These are phyloP conservation scores for Dalechampia spathulata DNA, from an alignment of 441 rosid species.

Conservation along the genomic window DNA sequence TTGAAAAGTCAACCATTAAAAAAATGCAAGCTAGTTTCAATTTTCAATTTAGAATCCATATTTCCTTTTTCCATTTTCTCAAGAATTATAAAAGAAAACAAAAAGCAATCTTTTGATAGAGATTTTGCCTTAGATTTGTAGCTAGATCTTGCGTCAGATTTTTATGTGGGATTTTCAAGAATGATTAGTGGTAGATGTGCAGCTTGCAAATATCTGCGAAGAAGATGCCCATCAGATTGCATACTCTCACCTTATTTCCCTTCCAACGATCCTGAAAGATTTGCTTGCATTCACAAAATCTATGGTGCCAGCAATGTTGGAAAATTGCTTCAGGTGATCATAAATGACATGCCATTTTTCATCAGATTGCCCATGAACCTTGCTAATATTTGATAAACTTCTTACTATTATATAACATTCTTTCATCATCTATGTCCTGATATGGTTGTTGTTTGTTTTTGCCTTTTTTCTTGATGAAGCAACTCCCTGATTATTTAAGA, in stretches of 20 bases:
- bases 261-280: conserved; percentile 31
- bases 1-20: no score
- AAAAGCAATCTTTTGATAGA: no score
- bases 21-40: no score
- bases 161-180: background rate
- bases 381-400: no score
- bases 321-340: conserved; percentile 26
- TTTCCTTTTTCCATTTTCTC: no score
- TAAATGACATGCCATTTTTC: no score
- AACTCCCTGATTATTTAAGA: conserved; percentile 20
- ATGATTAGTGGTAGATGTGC: conserved; percentile 22
- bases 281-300: conserved; percentile 26
- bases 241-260: conserved; percentile 31
- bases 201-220: conserved; percentile 33
- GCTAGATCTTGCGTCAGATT: conserved; percentile 4
- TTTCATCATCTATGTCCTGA: background rate
- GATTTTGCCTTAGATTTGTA: no score
- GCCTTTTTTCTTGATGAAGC: conserved; percentile 5
- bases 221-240: conserved; percentile 29
- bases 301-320: conserved; percentile 28
- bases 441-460: background rate
- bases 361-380: background rate
- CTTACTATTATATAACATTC: no score
- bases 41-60: no score
- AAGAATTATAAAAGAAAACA: no score